Conservation (phyloP, 345 rosid genomes). For the Pseudoturritis turrita region DNA sequence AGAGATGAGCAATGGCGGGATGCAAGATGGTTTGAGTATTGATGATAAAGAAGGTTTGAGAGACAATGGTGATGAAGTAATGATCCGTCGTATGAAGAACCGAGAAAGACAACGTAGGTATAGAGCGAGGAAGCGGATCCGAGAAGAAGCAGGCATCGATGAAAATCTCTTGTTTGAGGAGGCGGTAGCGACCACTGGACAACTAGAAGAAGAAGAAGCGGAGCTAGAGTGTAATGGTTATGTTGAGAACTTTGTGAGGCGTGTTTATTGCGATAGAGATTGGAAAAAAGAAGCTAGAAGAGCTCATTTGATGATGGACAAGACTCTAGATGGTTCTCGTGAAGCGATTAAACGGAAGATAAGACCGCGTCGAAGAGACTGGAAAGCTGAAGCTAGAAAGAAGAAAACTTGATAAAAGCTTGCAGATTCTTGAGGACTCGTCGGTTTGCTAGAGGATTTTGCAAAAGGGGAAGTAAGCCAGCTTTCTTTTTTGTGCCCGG, state of each 20-base stretch:
- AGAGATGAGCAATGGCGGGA: slow-evolving; percentile 33
- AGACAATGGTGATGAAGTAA: slow-evolving; percentile 27
- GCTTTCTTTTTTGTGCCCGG: too few species aligned
- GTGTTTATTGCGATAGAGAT: slow-evolving; percentile 49
- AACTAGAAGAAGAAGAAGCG: slow-evolving; percentile 9
- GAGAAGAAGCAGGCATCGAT: slow-evolving; percentile 41
- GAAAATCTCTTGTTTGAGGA: background rate
- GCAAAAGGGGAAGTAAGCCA: background rate
- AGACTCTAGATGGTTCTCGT: slow-evolving; percentile 24
- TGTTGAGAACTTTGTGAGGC: slow-evolving; percentile 24
- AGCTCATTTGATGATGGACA: slow-evolving; percentile 34
- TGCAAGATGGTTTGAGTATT: slow-evolving; percentile 31
- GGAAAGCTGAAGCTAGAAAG: slow-evolving; percentile 80
- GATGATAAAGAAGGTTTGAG: slow-evolving; percentile 29
- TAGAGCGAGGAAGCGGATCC: slow-evolving; percentile 57
- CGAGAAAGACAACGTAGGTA: slow-evolving; percentile 78
- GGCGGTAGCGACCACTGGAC: too few species aligned
- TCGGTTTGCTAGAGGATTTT: slow-evolving; percentile 4
- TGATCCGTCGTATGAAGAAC: slow-evolving; percentile 65
- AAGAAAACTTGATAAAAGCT: slow-evolving; percentile 26
- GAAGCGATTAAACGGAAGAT: slow-evolving; percentile 17
- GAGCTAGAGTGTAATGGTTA: slow-evolving; percentile 26
- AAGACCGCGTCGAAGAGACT: slow-evolving; percentile 43
- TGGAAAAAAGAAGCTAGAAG: slow-evolving; percentile 82
- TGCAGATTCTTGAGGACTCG: slow-evolving; percentile 1